These are phyloP conservation scores for Golubevia pallescens DNA, from an alignment of 1,284 basidiomycete genomes.

Conservation along the genomic window DNA sequence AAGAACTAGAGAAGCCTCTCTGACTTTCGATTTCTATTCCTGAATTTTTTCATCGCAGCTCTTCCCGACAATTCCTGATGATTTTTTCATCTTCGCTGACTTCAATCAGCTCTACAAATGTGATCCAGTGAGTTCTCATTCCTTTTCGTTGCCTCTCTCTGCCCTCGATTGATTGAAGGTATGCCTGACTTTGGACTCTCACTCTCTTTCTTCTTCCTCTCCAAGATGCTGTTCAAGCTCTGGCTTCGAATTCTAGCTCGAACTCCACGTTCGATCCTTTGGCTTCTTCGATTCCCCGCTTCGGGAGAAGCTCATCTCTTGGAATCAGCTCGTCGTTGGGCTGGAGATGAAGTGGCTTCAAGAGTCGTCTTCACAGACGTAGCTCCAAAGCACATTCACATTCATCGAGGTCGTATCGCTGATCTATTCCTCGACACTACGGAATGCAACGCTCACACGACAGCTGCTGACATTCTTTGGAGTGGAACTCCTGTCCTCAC, in stretches of 20 bases:
- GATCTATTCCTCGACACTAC: slow-evolving; percentile 73
- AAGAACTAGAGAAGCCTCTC: neutral
- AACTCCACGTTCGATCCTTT: slow-evolving; percentile 71
- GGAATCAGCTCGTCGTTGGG: slow-evolving; percentile 69
- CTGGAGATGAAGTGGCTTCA: slow-evolving; percentile 69
- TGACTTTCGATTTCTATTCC: neutral
- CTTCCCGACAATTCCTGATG: slow-evolving; percentile 67
- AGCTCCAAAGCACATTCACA: slow-evolving; percentile 70
- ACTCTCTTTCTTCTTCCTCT: too few species aligned
- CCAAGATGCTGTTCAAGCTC: too few species aligned
- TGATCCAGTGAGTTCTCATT: too few species aligned
- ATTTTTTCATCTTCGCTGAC: slow-evolving; percentile 71
- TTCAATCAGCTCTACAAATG: slow-evolving; percentile 70
- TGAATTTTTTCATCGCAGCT: slow-evolving; percentile 49
- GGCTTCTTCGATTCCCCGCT: slow-evolving; percentile 72
- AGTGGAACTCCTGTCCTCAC: slow-evolving; percentile 72
- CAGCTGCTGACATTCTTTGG: slow-evolving; percentile 73
- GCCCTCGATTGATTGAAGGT: too few species aligned
- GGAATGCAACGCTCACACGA: slow-evolving; percentile 74
- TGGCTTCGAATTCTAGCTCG: slow-evolving; percentile 71
- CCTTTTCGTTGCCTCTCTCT: too few species aligned
- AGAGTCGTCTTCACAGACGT: slow-evolving; percentile 72
- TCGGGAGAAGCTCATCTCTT: slow-evolving; percentile 70
- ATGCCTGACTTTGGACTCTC: too few species aligned
- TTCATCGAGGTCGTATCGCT: slow-evolving; percentile 69